A percentile compares a stretch with the other conserved stretches of the same genome.
These are phyloP conservation scores for Phytophthora megakarya DNA, from an alignment of 352 stramenopile species.

Conservation along the genomic window DNA sequence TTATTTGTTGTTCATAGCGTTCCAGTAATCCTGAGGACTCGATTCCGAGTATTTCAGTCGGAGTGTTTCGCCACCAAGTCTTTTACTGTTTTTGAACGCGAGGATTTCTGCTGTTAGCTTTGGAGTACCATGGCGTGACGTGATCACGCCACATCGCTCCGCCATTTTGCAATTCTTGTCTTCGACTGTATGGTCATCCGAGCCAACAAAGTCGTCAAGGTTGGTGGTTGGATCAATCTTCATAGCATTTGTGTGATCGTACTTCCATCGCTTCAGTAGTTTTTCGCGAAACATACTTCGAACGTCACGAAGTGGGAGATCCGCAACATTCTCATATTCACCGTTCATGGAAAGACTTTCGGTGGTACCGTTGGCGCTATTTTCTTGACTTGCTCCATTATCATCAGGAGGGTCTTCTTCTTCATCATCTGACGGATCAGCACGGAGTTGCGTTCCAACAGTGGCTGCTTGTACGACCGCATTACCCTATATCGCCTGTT, in stretches of 20 bases:
- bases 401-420: not conserved
- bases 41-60: not conserved
- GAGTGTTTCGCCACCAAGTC: not conserved
- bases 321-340: no score
- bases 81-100: not conserved
- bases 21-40: not conserved
- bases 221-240: not conserved
- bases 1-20: not conserved
- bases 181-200: not conserved
- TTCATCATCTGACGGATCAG: not conserved
- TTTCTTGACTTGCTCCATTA: no score
- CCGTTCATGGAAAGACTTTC: no score
- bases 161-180: not conserved
- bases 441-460: not conserved
- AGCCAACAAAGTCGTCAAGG: not conserved
- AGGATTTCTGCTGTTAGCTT: not conserved
- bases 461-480: not conserved
- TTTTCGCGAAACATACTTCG: no score
- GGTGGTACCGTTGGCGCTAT: no score
- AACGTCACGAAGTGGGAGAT: no score
- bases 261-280: no score
- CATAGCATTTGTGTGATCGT: not conserved
- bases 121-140: not conserved
- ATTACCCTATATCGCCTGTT: no score
- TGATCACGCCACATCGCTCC: not conserved